A percentile compares a stretch with the other conserved stretches of the same genome.
Conservation (phyloP, 257 asterid genomes). For the Gardenia jasminoides region DNA sequence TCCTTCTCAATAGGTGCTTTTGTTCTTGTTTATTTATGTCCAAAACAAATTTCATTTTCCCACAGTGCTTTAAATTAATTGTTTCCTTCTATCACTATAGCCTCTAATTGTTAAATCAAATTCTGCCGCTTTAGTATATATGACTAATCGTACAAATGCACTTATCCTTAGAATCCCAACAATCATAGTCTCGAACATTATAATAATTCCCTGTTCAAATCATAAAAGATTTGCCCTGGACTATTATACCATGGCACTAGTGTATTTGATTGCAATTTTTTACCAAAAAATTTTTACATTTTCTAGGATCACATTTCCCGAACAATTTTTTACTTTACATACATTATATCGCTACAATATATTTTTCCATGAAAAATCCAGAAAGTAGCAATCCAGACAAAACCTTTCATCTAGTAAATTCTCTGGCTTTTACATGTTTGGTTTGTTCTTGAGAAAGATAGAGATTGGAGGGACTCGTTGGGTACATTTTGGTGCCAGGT, state of each 20-base stretch:
- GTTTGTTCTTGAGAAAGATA: neutral
- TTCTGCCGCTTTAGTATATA: slow-evolving; percentile 19
- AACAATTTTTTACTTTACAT: no score
- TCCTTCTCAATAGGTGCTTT: neutral
- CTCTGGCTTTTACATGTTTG: neutral
- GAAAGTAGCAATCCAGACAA: no score
- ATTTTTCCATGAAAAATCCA: no score
- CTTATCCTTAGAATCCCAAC: slow-evolving; percentile 20
- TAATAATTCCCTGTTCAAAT: neutral
- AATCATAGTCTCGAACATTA: slow-evolving; percentile 20
- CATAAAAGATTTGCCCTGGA: neutral
- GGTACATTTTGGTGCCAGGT: neutral
- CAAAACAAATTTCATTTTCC: neutral
- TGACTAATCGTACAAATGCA: neutral
- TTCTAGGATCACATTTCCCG: no score
- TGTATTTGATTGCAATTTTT: no score
- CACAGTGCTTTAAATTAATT: neutral
- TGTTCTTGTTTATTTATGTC: neutral
- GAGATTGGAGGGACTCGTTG: neutral
- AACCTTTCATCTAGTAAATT: no score
- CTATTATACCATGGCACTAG: neutral
- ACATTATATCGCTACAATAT: no score
- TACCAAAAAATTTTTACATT: no score
- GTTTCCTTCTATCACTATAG: neutral
- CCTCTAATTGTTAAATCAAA: neutral